Evolutionary conservation across 2,329 filamentous ascomycete species (phyloP).

Genomic region (Cadophora sp.): DNA sequence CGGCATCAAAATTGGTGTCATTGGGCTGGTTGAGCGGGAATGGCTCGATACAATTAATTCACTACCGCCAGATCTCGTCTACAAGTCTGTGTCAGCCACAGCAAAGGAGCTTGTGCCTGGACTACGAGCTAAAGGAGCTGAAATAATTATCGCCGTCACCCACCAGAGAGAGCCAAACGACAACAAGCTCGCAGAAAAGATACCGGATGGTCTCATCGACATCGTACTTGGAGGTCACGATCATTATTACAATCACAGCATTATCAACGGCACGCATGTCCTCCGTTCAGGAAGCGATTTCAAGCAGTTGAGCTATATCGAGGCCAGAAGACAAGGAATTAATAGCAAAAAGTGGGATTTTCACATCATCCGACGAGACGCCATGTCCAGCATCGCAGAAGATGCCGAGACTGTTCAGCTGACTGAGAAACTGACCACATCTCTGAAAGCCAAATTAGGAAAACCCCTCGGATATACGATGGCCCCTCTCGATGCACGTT

Average conservation of each 20-base stretch:
- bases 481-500: constrained; percentile 27
- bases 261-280: constrained; percentile 27
- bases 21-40: constrained; percentile 30
- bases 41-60: constrained; percentile 31
- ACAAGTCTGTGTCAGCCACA: constrained; percentile 28
- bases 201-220: constrained; percentile 27
- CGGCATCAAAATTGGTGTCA: constrained; percentile 29
- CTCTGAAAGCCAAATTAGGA: constrained; percentile 24
- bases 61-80: constrained; percentile 23
- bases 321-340: constrained; percentile 20
- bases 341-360: constrained; percentile 28
- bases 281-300: constrained; percentile 29
- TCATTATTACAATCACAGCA: constrained; percentile 26
- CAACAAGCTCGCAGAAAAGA: constrained; percentile 28
- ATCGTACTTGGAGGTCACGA: constrained; percentile 29
- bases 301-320: constrained; percentile 29
- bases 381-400: constrained; percentile 23
- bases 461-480: constrained; percentile 26
- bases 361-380: constrained; percentile 24
- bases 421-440: constrained; percentile 25
- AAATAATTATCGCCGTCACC: constrained; percentile 26
- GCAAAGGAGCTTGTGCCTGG: constrained; percentile 27
- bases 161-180: constrained; percentile 30
- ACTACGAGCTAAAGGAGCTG: constrained; percentile 27
- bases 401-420: constrained; percentile 18